A percentile compares a stretch with the other conserved stretches of the same genome.
Evolutionary conservation across 2,329 filamentous ascomycete species (phyloP).

Genomic region (Byssochlamys sp.): DNA sequence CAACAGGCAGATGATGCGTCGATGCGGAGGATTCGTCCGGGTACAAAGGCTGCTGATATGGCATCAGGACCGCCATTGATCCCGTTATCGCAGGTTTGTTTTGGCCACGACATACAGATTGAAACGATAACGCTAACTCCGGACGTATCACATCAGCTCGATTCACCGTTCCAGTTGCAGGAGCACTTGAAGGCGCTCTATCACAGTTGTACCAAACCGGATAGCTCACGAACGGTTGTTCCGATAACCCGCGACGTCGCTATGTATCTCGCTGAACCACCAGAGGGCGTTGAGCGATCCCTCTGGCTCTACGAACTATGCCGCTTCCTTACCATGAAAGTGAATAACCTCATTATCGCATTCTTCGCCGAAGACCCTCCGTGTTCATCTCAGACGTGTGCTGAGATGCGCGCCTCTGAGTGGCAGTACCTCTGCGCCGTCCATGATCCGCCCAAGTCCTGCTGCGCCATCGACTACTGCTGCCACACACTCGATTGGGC

Average conservation of each 20-base stretch:
- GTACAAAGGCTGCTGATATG: slow-evolving; percentile 88
- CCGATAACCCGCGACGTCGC: slow-evolving; percentile 71
- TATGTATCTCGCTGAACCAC: slow-evolving; percentile 65
- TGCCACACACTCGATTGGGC: slow-evolving; percentile 98
- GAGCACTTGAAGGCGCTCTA: slow-evolving; percentile 92
- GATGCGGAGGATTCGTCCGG: slow-evolving; percentile 76
- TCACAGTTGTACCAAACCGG: slow-evolving; percentile 63
- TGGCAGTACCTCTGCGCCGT: slow-evolving; percentile 99
- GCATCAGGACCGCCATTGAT: slow-evolving; percentile 80
- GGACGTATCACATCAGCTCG: slow-evolving; percentile 52
- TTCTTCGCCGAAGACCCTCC: slow-evolving; percentile 85
- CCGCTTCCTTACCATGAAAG: slow-evolving; percentile 87
- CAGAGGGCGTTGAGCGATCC: slow-evolving; percentile 69
- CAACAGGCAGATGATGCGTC: slow-evolving; percentile 60
- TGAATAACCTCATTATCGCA: slow-evolving; percentile 81
- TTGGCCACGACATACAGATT: slow-evolving; percentile 1
- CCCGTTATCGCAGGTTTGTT: slow-evolving; percentile 66
- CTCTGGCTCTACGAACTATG: slow-evolving; percentile 98
- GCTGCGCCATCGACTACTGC: slow-evolving; percentile 97
- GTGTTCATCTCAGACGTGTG: slow-evolving; percentile 80
- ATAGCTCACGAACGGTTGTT: slow-evolving; percentile 48
- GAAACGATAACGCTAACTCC: slow-evolving; percentile 2
- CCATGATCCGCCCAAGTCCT: slow-evolving; percentile 90
- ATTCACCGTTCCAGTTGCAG: slow-evolving; percentile 93
- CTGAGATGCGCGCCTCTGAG: slow-evolving; percentile 96